Evolutionary conservation across 306 rosid species (phyloP).

Genomic region (Fragaria iinumae): DNA sequence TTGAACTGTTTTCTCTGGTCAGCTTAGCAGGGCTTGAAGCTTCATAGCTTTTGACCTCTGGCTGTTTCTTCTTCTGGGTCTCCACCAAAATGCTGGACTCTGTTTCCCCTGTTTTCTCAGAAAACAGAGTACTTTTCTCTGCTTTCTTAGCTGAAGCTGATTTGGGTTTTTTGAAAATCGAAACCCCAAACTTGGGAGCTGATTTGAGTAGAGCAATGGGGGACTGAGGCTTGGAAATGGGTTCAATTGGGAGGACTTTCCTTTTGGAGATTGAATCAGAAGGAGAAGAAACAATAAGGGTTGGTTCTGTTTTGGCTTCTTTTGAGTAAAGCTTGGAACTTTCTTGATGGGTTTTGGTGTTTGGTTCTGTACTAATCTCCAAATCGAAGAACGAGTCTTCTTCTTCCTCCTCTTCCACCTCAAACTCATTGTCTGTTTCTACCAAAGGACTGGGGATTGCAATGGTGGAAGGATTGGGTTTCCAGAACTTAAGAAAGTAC

Average conservation of each 20-base stretch:
- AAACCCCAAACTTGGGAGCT: slow-evolving; percentile 65
- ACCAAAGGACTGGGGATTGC: slow-evolving; percentile 37
- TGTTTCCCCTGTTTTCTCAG: slow-evolving; percentile 20
- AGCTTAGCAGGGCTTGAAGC: slow-evolving; percentile 34
- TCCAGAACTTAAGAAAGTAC: slow-evolving; percentile 74
- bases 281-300: slow-evolving; percentile 33
- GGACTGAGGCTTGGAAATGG: slow-evolving; percentile 73
- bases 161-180: slow-evolving; percentile 53
- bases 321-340: slow-evolving; percentile 1
- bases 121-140: not conserved
- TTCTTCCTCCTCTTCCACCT: slow-evolving; percentile 33
- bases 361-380: slow-evolving; percentile 46
- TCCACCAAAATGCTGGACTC: slow-evolving; percentile 7
- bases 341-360: slow-evolving; percentile 19
- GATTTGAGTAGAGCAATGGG: slow-evolving; percentile 82
- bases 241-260: slow-evolving; percentile 75
- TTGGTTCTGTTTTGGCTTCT: slow-evolving; percentile 18
- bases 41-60: slow-evolving; percentile 13
- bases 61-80: slow-evolving; percentile 19
- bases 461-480: slow-evolving; percentile 31
- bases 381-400: slow-evolving; percentile 92
- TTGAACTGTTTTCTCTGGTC: slow-evolving; percentile 45
- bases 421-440: slow-evolving; percentile 40
- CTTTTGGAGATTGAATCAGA: slow-evolving; percentile 65
- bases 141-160: slow-evolving; percentile 13